These are phyloP conservation scores for Leccinum longicurvipes DNA, from an alignment of 768 basidiomycete genomes.

Conservation along the genomic window DNA sequence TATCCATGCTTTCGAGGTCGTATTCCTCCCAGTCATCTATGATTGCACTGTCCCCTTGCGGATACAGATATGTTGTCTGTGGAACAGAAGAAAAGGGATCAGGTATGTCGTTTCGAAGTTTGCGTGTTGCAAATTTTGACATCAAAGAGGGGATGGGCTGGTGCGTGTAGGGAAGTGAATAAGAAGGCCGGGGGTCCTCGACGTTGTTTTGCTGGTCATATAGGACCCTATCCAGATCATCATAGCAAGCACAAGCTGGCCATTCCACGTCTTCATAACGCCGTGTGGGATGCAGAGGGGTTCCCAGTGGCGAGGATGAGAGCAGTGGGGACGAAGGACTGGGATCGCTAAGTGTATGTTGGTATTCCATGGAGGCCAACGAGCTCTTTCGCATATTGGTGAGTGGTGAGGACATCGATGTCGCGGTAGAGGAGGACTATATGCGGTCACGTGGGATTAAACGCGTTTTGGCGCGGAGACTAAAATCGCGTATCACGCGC, in stretches of 20 bases:
- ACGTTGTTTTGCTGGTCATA: not conserved
- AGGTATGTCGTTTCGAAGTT: slow-evolving; percentile 1
- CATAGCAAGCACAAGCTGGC: not conserved
- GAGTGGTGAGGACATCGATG: slow-evolving; percentile 29
- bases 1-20: slow-evolving; percentile 32
- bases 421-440: slow-evolving; percentile 21
- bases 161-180: not conserved
- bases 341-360: not conserved
- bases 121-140: slow-evolving; percentile 11
- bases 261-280: slow-evolving; percentile 4
- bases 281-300: slow-evolving; percentile 13
- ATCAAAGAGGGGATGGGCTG: slow-evolving; percentile 19
- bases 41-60: slow-evolving; percentile 15
- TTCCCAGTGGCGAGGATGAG: slow-evolving; percentile 19
- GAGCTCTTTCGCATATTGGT: slow-evolving; percentile 26
- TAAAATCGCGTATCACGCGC: slow-evolving; percentile 16
- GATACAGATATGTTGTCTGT: not conserved
- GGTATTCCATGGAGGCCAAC: slow-evolving; percentile 9
- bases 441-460: slow-evolving; percentile 33
- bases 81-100: not conserved
- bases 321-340: slow-evolving; percentile 17
- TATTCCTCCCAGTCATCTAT: slow-evolving; percentile 26
- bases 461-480: slow-evolving; percentile 36
- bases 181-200: slow-evolving; percentile 8
- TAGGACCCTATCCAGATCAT: not conserved